phyloP scores from a whole-genome alignment of 148 eudicot species.

The Rhododendron simsii region DNA sequence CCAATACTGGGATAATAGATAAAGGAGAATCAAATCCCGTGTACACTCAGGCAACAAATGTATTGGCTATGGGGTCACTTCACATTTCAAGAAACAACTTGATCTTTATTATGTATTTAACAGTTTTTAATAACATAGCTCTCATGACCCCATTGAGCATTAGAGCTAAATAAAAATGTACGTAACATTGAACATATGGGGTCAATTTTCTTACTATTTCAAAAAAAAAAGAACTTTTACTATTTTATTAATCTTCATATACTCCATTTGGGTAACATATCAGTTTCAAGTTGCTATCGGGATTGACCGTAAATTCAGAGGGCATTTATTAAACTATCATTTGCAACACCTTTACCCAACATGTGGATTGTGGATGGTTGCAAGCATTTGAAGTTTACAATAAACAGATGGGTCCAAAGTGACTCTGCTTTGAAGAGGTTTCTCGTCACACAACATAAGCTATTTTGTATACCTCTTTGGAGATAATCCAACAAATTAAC shows the following conservation, averaged over 20 bases:
- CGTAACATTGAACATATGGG: not conserved
- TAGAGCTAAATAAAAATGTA: too few species aligned
- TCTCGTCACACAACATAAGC: not conserved
- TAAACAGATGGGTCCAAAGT: not conserved
- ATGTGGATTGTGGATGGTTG: not conserved
- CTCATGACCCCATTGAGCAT: too few species aligned
- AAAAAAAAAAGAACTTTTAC: too few species aligned
- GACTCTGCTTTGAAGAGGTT: not conserved
- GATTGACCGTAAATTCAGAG: not conserved
- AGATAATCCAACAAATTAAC: not conserved
- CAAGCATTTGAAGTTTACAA: not conserved
- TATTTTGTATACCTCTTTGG: not conserved
- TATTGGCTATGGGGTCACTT: too few species aligned
- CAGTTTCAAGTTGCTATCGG: not conserved
- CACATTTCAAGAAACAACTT: too few species aligned
- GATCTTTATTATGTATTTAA: too few species aligned
- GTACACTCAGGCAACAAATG: too few species aligned
- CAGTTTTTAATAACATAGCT: too few species aligned
- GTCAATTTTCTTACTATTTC: not conserved
- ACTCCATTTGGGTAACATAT: not conserved
- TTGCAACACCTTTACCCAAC: not conserved
- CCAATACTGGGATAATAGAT: too few species aligned
- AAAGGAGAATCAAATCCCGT: too few species aligned
- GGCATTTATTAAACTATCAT: not conserved
- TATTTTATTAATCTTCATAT: not conserved